These are phyloP conservation scores for Globisporangium paddicum DNA, from an alignment of 352 stramenopile genomes.

Conservation along the genomic window DNA sequence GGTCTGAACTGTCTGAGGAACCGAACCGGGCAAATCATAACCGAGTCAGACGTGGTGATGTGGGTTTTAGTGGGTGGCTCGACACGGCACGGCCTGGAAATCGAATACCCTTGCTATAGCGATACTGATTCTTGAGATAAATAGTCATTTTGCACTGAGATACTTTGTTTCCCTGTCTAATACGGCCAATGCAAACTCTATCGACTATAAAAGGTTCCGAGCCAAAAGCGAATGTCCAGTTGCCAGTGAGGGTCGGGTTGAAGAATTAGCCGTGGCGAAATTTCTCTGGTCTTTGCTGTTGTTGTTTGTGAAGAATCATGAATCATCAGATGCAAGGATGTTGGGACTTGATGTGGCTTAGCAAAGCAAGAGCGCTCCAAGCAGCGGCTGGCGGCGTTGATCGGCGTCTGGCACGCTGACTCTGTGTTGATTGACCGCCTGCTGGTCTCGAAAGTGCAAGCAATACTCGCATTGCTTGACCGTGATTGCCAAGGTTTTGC, in stretches of 20 bases:
- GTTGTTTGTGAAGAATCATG: neutral
- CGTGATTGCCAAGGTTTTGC: neutral
- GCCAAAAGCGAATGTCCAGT: neutral
- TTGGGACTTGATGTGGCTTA: neutral
- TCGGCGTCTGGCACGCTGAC: neutral
- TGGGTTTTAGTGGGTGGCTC: neutral
- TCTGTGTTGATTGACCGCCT: conserved; percentile 2
- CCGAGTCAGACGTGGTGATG: neutral
- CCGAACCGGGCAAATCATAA: neutral
- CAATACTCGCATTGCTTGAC: neutral
- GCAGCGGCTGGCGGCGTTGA: neutral
- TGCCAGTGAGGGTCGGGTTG: neutral
- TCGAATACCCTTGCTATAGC: neutral
- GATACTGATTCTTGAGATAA: neutral
- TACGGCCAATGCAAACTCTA: fast-evolving
- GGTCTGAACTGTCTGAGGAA: conserved; percentile 1
- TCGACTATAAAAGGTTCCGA: neutral
- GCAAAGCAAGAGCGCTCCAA: too few relatives aligned
- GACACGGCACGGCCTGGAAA: neutral
- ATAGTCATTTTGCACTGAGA: neutral
- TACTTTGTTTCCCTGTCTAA: neutral
- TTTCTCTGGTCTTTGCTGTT: neutral
- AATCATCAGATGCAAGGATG: neutral
- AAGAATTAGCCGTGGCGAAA: neutral
- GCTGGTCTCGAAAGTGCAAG: neutral